Evolutionary conservation across 305 asterid genomes (phyloP).

Genomic region (Fraxinus albicans): DNA sequence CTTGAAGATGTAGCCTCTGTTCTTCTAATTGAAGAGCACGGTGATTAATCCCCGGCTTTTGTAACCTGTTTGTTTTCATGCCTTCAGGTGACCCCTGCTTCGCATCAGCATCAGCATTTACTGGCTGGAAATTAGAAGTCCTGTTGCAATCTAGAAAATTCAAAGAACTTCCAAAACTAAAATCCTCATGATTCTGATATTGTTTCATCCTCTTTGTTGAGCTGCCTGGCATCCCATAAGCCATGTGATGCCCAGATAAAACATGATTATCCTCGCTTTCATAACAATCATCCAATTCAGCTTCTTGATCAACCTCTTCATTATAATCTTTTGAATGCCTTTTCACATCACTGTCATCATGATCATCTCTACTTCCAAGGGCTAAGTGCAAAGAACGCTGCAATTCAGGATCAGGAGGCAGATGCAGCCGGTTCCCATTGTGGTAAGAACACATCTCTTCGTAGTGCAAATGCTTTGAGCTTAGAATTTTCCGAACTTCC

Average conservation of each 20-base stretch:
- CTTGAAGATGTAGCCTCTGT: conserved; percentile 59
- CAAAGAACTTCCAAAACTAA: conserved; percentile 21
- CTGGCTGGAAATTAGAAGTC: conserved; percentile 33
- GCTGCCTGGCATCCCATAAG: conserved; percentile 26
- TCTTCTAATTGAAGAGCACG: conserved; percentile 56
- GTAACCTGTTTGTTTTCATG: conserved; percentile 28
- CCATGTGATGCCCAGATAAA: conserved; percentile 29
- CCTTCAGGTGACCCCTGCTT: conserved; percentile 34
- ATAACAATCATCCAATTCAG: conserved; percentile 48
- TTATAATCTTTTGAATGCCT: conserved; percentile 41
- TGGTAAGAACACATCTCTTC: conserved; percentile 94
- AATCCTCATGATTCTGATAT: conserved; percentile 32
- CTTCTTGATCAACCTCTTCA: conserved; percentile 62
- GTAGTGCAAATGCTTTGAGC: conserved; percentile 79
- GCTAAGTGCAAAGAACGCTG: conserved; percentile 68
- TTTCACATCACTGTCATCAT: conserved; percentile 42
- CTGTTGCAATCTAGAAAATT: conserved; percentile 17
- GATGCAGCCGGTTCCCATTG: conserved; percentile 71
- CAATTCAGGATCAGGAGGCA: conserved; percentile 79
- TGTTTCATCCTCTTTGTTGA: conserved; percentile 40
- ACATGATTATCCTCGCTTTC: conserved; percentile 47
- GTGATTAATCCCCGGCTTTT: conserved; percentile 40
- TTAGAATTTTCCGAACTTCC: conserved; percentile 72
- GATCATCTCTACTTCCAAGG: conserved; percentile 59
- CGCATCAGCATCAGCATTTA: conserved; percentile 24